Base-by-base conservation (phyloP, 139 green algal species). In the Chlorella sp. region DNA sequence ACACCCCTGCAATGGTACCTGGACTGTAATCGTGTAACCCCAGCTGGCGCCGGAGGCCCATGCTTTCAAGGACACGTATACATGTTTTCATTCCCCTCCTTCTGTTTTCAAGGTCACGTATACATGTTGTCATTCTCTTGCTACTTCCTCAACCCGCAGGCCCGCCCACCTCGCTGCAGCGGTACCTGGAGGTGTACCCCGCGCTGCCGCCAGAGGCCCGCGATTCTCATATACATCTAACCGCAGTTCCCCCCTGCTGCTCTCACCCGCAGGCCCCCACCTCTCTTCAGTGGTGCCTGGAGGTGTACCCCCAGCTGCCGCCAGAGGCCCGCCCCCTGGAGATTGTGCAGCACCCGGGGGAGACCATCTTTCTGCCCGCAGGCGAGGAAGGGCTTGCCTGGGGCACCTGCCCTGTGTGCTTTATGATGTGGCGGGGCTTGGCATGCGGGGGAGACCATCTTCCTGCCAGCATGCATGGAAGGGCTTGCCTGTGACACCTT, bases 321-420 rank as follows among this genome's bases (percentile, higher is more conserved):
- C 39, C 87, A 0, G 87, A 69, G 7, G 24, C 69, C 7, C 83
- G 68, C 15, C 94, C 94, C 21, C 86, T 98, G 53, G 87, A 95
- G 86, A 73, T 96, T 76, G 87, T 98, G 30, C 96, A 98, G 85
- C 69, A 86, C 1, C 93, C 96, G 4, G 96, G 96, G 12, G 96
- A 97, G 84, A 97, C 94, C 18, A 88, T 98, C 39, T 97, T 94
- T 81, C 93, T 98, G 83, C 96, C 32, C 30, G 30, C 75, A 30
- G 66, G 66, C 24, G 11, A 73, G 66, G n/a, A n/a, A 30, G 7
- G 66, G 66, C 26, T 28, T 3, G 66, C 66, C 2, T 28, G 66
- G 7, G 53, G 16, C 36, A 2, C 1, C 5, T 42, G 73, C 71
- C 39, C 26, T 78, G 39, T 78, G 71, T 73, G 3, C 21, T 73